phyloP scores from a whole-genome alignment of 2,329 filamentous ascomycete genomes.

The Fonsecaea pedrosoi region DNA sequence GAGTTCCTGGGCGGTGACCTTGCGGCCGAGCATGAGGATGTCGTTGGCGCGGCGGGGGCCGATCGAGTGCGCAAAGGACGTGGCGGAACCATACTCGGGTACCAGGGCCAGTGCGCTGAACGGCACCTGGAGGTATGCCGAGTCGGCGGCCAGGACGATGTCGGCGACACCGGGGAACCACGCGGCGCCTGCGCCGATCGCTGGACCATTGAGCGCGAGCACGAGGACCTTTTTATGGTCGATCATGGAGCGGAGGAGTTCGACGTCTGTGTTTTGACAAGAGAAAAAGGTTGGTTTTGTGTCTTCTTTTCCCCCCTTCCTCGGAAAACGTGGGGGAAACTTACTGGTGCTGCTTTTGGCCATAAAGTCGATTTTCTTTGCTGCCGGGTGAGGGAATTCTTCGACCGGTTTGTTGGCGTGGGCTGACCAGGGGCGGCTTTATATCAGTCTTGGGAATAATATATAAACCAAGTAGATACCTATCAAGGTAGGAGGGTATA shows the following conservation, averaged over 20 bases:
- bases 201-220: slow-evolving; percentile 59
- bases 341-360: slow-evolving; percentile 15
- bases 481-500: too few relatives aligned
- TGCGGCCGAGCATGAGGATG: slow-evolving; percentile 60
- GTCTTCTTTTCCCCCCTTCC: too few relatives aligned
- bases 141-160: slow-evolving; percentile 55
- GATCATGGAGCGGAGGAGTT: slow-evolving; percentile 46
- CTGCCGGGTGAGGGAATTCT: slow-evolving; percentile 24
- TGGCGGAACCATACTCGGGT: slow-evolving; percentile 57
- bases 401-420: not conserved
- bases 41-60: slow-evolving; percentile 60
- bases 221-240: slow-evolving; percentile 60
- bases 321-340: not conserved
- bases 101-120: slow-evolving; percentile 58
- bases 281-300: too few relatives aligned
- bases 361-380: slow-evolving; percentile 33
- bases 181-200: slow-evolving; percentile 58
- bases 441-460: too few relatives aligned
- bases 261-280: slow-evolving; percentile 10
- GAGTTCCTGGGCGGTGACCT: slow-evolving; percentile 53
- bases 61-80: slow-evolving; percentile 56
- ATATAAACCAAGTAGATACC: too few relatives aligned
- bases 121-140: slow-evolving; percentile 57
- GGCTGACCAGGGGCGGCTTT: too few relatives aligned
- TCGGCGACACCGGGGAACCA: slow-evolving; percentile 60